These are phyloP conservation scores for Phytophthora syringae DNA, from an alignment of 352 stramenopile genomes.

Conservation along the genomic window DNA sequence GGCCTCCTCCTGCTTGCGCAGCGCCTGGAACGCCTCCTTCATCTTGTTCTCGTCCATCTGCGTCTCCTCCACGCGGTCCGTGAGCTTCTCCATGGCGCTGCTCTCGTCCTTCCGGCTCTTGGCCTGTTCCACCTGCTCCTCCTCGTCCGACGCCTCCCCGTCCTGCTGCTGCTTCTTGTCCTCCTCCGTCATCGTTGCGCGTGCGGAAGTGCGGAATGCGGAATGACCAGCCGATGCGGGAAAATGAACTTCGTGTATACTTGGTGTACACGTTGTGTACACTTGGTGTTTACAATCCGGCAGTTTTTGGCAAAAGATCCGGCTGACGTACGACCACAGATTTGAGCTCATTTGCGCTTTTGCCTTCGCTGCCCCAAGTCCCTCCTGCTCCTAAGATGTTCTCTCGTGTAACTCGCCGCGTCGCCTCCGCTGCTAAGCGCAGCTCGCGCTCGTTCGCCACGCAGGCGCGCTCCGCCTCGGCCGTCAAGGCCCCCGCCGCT, in stretches of 20 bases:
- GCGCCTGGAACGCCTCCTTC: constrained; percentile 77
- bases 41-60: constrained; percentile 91
- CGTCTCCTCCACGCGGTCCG: constrained; percentile 86
- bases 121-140: constrained; percentile 58
- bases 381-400: constrained; percentile 55
- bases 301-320: constrained; percentile 25
- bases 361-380: constrained; percentile 37
- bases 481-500: constrained; percentile 40
- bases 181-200: constrained; percentile 35
- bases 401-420: constrained; percentile 67
- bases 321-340: constrained; percentile 20
- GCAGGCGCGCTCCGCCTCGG: constrained; percentile 47
- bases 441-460: constrained; percentile 62
- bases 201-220: not conserved
- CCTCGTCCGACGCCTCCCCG: constrained; percentile 56
- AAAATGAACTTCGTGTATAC: not conserved
- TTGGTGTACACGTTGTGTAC: not conserved
- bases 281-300: not conserved
- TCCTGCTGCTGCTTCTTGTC: constrained; percentile 43
- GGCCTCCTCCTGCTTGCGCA: constrained; percentile 83
- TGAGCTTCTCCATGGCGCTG: constrained; percentile 86
- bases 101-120: constrained; percentile 88
- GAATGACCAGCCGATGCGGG: constrained; percentile 27
- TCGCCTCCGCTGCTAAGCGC: constrained; percentile 68
- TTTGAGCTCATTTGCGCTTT: constrained; percentile 43